phyloP scores from a whole-genome alignment of 2,329 filamentous ascomycete genomes.

The Parascedosporium putredinis region DNA sequence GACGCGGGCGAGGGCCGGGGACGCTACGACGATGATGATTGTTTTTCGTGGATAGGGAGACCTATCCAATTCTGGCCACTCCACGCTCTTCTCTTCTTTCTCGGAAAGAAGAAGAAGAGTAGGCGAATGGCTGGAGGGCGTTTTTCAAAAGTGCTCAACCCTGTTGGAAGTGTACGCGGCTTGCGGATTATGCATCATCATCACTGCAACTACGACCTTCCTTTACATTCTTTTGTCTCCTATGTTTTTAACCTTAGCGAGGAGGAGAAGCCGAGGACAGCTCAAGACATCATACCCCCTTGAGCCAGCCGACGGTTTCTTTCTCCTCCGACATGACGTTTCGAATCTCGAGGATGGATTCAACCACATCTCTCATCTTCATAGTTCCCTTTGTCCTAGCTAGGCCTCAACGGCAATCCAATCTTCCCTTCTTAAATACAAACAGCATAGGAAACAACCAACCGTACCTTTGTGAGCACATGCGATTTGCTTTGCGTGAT shows the following conservation, averaged over 20 bases:
- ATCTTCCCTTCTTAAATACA: background rate
- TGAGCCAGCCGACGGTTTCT: background rate
- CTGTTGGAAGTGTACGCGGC: too few relatives aligned
- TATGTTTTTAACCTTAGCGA: slow-evolving; percentile 1
- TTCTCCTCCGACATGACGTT: background rate
- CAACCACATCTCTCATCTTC: too few relatives aligned
- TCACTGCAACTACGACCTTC: background rate
- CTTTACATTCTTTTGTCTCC: background rate
- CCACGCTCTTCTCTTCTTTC: background rate
- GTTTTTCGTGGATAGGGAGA: background rate
- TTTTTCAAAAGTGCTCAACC: too few relatives aligned
- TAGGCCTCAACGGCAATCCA: background rate
- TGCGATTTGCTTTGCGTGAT: too few relatives aligned
- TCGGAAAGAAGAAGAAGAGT: too few relatives aligned
- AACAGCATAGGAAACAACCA: background rate
- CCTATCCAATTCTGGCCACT: background rate
- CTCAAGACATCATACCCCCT: background rate
- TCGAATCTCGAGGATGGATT: background rate
- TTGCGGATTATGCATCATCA: too few relatives aligned
- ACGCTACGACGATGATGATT: slow-evolving; percentile 1
- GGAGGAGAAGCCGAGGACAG: too few relatives aligned
- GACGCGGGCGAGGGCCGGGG: background rate
- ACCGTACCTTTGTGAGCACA: background rate
- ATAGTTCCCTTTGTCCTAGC: slow-evolving; percentile 1
- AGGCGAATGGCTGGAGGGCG: too few relatives aligned